Conservation (phyloP, 164 flowering plant genomes). For the Magnolia sinica region DNA sequence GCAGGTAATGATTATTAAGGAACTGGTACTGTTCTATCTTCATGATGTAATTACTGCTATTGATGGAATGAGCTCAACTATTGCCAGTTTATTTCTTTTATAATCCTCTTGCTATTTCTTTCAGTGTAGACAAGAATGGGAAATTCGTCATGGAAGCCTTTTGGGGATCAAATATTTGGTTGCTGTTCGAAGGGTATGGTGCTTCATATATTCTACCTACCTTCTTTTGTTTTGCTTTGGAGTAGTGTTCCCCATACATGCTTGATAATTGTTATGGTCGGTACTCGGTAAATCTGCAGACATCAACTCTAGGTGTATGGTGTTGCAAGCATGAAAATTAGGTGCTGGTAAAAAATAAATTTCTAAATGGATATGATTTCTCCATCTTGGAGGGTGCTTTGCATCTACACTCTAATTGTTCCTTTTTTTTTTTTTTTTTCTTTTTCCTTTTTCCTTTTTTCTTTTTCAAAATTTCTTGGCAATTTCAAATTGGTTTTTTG, state of each 20-base stretch:
- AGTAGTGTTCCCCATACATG: not conserved
- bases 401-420: too few species aligned
- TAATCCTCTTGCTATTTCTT: slow-evolving; percentile 23
- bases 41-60: not conserved
- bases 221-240: not conserved
- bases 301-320: too few species aligned
- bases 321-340: too few species aligned
- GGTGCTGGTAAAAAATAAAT: too few species aligned
- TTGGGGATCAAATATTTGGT: slow-evolving; percentile 94
- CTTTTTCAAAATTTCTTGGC: too few species aligned
- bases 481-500: too few species aligned
- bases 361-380: too few species aligned
- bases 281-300: too few species aligned
- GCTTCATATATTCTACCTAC: not conserved
- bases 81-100: slow-evolving; percentile 7
- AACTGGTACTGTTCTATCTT: not conserved
- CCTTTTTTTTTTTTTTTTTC: too few species aligned
- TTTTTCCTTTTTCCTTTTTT: too few species aligned
- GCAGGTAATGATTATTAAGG: slow-evolving; percentile 62
- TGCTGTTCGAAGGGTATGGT: slow-evolving; percentile 82
- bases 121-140: slow-evolving; percentile 97
- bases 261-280: too few species aligned
- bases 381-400: too few species aligned
- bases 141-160: slow-evolving; percentile 98
- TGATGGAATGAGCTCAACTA: not conserved